Conservation (phyloP, 345 rosid genomes). For the Pistacia vera region DNA sequence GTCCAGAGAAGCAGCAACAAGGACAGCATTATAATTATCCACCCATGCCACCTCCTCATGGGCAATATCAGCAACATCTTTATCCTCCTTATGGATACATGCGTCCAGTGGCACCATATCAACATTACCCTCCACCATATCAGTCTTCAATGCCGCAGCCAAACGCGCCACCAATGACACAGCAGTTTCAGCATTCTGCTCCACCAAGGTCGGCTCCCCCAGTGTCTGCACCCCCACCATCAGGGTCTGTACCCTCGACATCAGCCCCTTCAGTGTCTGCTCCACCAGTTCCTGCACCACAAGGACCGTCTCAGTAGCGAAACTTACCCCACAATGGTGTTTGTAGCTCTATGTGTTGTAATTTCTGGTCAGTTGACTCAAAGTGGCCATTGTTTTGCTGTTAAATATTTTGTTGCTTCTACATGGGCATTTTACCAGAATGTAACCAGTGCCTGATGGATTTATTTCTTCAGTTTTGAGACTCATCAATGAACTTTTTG, state of each 20-base stretch:
- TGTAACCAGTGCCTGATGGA: neutral
- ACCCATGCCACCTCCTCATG: slow-evolving; percentile 43
- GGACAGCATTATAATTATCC: slow-evolving; percentile 62
- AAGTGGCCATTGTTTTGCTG: neutral
- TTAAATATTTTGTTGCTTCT: neutral
- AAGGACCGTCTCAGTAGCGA: slow-evolving; percentile 14
- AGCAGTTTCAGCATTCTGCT: slow-evolving; percentile 43
- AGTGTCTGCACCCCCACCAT: slow-evolving; percentile 19
- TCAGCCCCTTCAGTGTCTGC: slow-evolving; percentile 25
- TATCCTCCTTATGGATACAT: slow-evolving; percentile 68
- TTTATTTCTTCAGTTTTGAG: neutral
- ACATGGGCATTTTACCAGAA: neutral
- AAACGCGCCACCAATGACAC: slow-evolving; percentile 33
- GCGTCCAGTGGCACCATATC: slow-evolving; percentile 62
- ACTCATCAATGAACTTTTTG: neutral
- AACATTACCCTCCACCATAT: slow-evolving; percentile 58
- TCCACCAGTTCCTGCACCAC: slow-evolving; percentile 26
- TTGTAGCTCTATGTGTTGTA: neutral
- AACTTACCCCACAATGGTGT: neutral
- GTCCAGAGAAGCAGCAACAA: slow-evolving; percentile 44
- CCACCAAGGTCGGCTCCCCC: slow-evolving; percentile 39
- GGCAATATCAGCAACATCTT: slow-evolving; percentile 57
- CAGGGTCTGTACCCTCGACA: slow-evolving; percentile 18
- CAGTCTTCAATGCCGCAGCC: slow-evolving; percentile 47
- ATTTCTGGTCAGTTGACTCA: neutral